Evolutionary conservation across 2,329 filamentous ascomycete genomes (phyloP), one percentile per base, ranked within the genome.

Genomic region (Pseudogymnoascus verrucosus): DNA sequence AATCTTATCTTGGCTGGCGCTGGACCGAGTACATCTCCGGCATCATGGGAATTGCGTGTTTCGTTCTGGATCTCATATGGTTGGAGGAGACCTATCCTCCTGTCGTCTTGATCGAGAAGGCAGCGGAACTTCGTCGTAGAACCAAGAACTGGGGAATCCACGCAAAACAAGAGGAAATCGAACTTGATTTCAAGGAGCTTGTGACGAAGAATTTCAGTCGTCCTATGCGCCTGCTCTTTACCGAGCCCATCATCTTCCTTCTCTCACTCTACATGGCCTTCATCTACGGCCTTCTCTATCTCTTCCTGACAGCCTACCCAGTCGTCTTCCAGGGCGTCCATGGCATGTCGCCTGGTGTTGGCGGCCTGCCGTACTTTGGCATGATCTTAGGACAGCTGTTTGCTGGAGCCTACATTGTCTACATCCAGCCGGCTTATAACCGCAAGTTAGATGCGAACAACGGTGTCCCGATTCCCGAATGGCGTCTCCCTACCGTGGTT

Each of bases 221-320:
- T 62, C 73, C 71, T 10, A 69, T 78, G 19, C 76, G 75, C 1
- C 67, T 79, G 31, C 80, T 91, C 10, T 82, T 89, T 65, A 80
- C 80, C 36, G 88, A 90, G 74, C 87, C 89, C 63, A 89, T 91
- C 63, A 86, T 91, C 63, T 78, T 84, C 0, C 76, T 87, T 8
- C 76, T 91, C 21, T 88, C 86, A 39, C 77, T 90, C 63, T 91
- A 91, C 76, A 88, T 88, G 79, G 83, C 86, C 44, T 91, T 91
- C 75, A 86, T 89, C 74, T 92, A 93, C 71, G 89, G 82, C 5
- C 79, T 95, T 0, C 83, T 96, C 1, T 96, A 95, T 71, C 86
- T 93, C 26, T 95, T 95, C 78, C 80, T 96, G 62, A 93, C 90
- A 0, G 89, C 91, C 1, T 96, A 96, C 69, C 88, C 89, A 0